Evolutionary conservation across 139 green algal genomes (phyloP).

Genomic region (Picochlorum costavermella): DNA sequence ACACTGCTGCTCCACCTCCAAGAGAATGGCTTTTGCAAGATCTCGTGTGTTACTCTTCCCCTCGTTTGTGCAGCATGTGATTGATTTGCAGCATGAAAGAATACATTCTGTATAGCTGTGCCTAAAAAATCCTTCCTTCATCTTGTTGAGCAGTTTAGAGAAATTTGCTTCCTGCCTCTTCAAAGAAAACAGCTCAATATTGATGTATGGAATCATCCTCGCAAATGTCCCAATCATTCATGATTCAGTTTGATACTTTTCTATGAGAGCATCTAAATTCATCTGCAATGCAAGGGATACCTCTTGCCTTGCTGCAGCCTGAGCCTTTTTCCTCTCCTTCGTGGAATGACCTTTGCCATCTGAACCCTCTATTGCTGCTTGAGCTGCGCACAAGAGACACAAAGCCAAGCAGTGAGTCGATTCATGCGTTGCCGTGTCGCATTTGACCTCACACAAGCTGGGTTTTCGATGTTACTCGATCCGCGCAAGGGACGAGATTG

Average conservation of each 20-base stretch:
- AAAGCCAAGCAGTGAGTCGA: constrained; percentile 10
- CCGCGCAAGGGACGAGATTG: too few species aligned
- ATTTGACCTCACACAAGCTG: too few species aligned
- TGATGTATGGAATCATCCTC: constrained; percentile 30
- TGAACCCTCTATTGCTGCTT: neutral
- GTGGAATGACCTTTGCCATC: constrained; percentile 1
- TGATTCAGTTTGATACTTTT: constrained; percentile 35
- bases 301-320: constrained; percentile 29
- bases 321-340: constrained; percentile 1
- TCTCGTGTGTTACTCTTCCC: constrained; percentile 3
- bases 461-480: too few species aligned
- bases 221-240: constrained; percentile 32
- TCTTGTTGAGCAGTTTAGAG: constrained; percentile 21
- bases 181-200: constrained; percentile 54
- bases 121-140: constrained; percentile 31
- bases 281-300: constrained; percentile 39
- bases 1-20: neutral
- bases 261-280: constrained; percentile 39
- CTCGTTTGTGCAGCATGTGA: neutral
- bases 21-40: neutral
- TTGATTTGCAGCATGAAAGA: neutral
- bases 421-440: too few species aligned
- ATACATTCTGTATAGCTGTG: constrained; percentile 17
- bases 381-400: neutral
- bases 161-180: constrained; percentile 31